Evolutionary conservation across 306 rosid genomes (phyloP).

Genomic region (Begonia loranthoides): DNA sequence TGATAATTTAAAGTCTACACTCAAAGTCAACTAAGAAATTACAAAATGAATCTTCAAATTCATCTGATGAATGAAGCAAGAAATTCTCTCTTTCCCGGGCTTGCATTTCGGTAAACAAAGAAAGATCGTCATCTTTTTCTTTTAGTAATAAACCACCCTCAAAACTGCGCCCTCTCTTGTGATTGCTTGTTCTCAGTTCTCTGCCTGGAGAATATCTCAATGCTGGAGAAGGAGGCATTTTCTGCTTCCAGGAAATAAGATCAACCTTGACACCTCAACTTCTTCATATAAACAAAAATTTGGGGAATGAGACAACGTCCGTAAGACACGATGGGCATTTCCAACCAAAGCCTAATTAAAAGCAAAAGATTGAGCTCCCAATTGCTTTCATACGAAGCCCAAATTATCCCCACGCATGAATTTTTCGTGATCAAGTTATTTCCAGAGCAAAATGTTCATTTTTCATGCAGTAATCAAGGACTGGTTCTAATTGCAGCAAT

Average conservation of each 20-base stretch:
- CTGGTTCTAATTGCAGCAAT: slow-evolving; percentile 26
- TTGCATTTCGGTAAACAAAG: slow-evolving; percentile 69
- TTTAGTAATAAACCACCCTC: slow-evolving; percentile 46
- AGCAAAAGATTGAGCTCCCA: slow-evolving; percentile 4
- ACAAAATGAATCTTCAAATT: slow-evolving; percentile 64
- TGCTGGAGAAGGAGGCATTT: slow-evolving; percentile 78
- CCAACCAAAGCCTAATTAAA: slow-evolving; percentile 1
- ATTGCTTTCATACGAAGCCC: not conserved
- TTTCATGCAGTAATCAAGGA: slow-evolving; percentile 9
- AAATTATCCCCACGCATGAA: slow-evolving; percentile 7
- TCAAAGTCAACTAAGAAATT: slow-evolving; percentile 17
- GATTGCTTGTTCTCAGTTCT: slow-evolving; percentile 40
- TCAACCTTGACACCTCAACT: slow-evolving; percentile 11
- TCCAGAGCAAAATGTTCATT: slow-evolving; percentile 11
- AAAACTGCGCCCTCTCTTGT: slow-evolving; percentile 63
- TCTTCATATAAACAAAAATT: slow-evolving; percentile 16
- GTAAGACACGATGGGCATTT: slow-evolving; percentile 4
- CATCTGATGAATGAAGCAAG: slow-evolving; percentile 63
- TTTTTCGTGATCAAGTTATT: slow-evolving; percentile 13
- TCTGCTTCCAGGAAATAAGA: slow-evolving; percentile 17
- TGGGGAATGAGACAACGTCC: slow-evolving; percentile 6
- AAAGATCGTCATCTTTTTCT: slow-evolving; percentile 71
- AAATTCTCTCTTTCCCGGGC: slow-evolving; percentile 52
- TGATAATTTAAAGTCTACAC: slow-evolving; percentile 4
- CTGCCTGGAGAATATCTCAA: slow-evolving; percentile 61